Conservation (phyloP, 1,284 basidiomycete species). For the Wolfiporia cocos region DNA sequence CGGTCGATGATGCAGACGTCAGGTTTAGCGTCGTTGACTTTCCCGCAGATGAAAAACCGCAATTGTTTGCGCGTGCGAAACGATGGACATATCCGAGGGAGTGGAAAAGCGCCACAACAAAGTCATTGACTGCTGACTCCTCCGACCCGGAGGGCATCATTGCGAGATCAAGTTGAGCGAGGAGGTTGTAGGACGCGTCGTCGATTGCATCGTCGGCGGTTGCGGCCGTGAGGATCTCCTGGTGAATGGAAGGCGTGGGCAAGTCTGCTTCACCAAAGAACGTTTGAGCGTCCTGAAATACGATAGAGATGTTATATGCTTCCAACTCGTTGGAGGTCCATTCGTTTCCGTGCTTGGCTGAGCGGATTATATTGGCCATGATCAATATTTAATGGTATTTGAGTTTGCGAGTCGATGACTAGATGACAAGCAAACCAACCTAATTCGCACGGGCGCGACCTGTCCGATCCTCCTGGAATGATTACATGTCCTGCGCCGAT, state of each 20-base stretch:
- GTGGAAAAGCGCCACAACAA: neutral
- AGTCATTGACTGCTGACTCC: neutral
- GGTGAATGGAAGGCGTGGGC: neutral
- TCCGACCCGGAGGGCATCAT: neutral
- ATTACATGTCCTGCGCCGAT: no score
- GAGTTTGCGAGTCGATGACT: constrained; percentile 26
- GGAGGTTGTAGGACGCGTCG: neutral
- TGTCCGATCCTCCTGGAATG: no score
- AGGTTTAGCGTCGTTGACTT: neutral
- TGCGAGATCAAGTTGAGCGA: neutral
- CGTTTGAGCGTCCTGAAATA: neutral
- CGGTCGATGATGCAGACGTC: neutral
- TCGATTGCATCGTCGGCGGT: neutral
- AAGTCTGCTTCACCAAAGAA: neutral
- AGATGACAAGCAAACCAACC: no score
- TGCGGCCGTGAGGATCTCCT: neutral
- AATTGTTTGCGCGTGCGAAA: neutral
- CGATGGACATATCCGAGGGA: neutral
- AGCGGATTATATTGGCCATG: neutral
- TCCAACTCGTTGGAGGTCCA: neutral
- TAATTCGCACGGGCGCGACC: no score
- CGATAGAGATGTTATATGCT: neutral
- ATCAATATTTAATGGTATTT: no score
- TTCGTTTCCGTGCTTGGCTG: neutral
- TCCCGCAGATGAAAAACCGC: neutral